phyloP scores from a whole-genome alignment of 2,329 filamentous ascomycete genomes.

The Paraphaeosphaeria minitans region DNA sequence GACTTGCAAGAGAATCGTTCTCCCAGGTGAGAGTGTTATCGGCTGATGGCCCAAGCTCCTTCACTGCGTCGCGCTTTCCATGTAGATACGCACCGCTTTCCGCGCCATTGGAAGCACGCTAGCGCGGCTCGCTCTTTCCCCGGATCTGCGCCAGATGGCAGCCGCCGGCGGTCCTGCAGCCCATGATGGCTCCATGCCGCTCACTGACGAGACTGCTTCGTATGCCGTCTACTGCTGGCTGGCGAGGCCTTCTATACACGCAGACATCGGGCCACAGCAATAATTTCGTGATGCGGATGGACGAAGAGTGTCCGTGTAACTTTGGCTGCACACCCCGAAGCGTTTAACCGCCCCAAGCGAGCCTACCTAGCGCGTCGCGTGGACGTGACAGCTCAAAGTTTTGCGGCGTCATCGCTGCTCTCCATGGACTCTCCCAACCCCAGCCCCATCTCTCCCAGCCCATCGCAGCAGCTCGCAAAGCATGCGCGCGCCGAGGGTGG shows the following conservation, averaged over 20 bases:
- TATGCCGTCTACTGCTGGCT: neutral
- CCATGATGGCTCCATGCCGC: neutral
- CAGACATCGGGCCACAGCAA: neutral
- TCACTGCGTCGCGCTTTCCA: slow-evolving; percentile 13
- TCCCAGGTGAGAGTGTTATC: slow-evolving; percentile 23
- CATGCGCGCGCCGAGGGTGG: slow-evolving; percentile 37
- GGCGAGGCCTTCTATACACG: neutral
- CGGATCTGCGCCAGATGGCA: slow-evolving; percentile 6
- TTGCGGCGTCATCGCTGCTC: slow-evolving; percentile 9
- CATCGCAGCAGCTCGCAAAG: slow-evolving; percentile 43
- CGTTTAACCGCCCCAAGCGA: slow-evolving; percentile 12
- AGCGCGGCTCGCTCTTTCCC: slow-evolving; percentile 15
- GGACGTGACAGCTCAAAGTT: slow-evolving; percentile 13
- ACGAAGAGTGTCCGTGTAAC: slow-evolving; percentile 2
- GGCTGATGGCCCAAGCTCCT: slow-evolving; percentile 29
- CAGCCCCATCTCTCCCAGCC: slow-evolving; percentile 35
- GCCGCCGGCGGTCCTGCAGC: slow-evolving; percentile 9
- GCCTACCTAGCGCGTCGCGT: slow-evolving; percentile 18
- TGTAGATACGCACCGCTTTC: slow-evolving; percentile 7
- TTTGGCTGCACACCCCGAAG: slow-evolving; percentile 11
- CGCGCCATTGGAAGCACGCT: slow-evolving; percentile 19
- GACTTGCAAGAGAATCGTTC: neutral
- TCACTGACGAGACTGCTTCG: neutral
- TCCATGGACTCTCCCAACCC: slow-evolving; percentile 44
- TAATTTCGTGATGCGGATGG: neutral